A percentile compares a stretch with the other conserved stretches of the same genome.
These are phyloP conservation scores for Erucastrum elatum DNA, from an alignment of 345 rosid genomes.

Conservation along the genomic window DNA sequence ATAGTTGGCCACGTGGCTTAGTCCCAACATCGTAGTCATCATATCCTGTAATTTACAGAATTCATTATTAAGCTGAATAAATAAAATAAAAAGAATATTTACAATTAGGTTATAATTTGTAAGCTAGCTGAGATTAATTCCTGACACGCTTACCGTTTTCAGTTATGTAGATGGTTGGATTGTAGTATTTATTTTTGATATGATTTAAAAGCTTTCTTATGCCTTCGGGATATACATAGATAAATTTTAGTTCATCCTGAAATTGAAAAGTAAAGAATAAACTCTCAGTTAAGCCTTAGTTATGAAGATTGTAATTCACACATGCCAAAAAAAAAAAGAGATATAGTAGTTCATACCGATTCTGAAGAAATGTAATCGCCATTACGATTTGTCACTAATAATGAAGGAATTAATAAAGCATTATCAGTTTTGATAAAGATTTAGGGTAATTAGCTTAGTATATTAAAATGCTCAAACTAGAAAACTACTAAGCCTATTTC, in stretches of 20 bases:
- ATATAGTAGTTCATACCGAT: conserved; percentile 12
- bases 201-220: conserved; percentile 36
- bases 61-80: neutral
- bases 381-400: conserved; percentile 22
- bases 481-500: neutral
- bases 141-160: conserved; percentile 46
- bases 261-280: neutral
- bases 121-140: neutral
- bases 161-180: conserved; percentile 47
- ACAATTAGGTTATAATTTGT: neutral
- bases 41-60: neutral
- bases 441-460: neutral
- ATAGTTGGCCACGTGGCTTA: conserved; percentile 11
- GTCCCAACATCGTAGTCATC: conserved; percentile 23
- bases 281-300: neutral
- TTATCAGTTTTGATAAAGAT: neutral
- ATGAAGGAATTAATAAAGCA: neutral
- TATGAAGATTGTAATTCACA: neutral
- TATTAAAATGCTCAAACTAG: neutral
- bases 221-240: conserved; percentile 43
- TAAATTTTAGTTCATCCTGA: conserved; percentile 20
- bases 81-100: neutral
- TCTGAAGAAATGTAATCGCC: conserved; percentile 30
- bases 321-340: neutral
- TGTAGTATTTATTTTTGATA: conserved; percentile 37